Evolutionary conservation across 345 rosid species (phyloP).

Genomic region (Eucalyptus marginata): DNA sequence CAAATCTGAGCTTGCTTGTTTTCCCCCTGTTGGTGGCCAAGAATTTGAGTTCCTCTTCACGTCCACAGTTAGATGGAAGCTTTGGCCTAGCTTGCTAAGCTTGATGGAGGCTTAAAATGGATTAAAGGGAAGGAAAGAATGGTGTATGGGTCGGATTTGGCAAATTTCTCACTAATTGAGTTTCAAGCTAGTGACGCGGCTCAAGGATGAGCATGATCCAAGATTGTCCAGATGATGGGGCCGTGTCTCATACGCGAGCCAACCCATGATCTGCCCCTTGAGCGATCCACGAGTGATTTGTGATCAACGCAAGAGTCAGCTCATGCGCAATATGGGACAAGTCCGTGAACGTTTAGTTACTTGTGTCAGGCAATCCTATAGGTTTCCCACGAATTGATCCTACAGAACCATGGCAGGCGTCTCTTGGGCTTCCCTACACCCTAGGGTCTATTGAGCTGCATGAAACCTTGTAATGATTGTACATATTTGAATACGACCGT

Average conservation of each 20-base stretch:
- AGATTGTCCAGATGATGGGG: too few relatives aligned
- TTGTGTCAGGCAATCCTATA: too few relatives aligned
- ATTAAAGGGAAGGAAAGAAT: not conserved
- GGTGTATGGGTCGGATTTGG: not conserved
- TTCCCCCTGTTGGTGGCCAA: not conserved
- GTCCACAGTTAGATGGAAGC: not conserved
- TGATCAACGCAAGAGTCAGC: too few relatives aligned
- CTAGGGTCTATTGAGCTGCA: too few relatives aligned
- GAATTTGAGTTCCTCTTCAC: not conserved
- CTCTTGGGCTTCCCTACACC: too few relatives aligned
- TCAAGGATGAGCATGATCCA: too few relatives aligned
- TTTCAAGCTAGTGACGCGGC: not conserved
- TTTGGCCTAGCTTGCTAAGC: not conserved
- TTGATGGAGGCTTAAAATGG: not conserved
- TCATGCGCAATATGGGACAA: too few relatives aligned
- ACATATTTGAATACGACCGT: too few relatives aligned
- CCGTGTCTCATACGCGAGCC: too few relatives aligned
- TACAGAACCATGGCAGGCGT: rapidly evolving
- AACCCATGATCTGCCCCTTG: rapidly evolving
- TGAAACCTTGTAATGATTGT: too few relatives aligned
- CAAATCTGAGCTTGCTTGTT: not conserved
- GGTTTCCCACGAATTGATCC: too few relatives aligned
- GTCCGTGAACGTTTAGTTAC: rapidly evolving
- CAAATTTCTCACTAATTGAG: not conserved
- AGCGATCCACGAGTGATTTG: too few relatives aligned